phyloP scores from a whole-genome alignment of 352 stramenopile genomes.

The Globisporangium ultimum region DNA sequence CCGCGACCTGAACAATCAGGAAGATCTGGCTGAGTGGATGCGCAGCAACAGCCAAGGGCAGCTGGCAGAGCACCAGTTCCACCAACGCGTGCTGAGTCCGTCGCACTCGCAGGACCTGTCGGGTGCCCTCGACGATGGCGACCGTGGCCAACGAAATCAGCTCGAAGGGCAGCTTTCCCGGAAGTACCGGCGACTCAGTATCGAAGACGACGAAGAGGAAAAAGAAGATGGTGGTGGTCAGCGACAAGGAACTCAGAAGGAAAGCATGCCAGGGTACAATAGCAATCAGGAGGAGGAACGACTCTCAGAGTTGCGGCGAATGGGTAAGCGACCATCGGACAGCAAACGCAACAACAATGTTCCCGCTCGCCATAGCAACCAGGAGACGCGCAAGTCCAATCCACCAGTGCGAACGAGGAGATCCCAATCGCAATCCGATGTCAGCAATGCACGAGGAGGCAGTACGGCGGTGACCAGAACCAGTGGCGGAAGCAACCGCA shows the following conservation, averaged over 20 bases:
- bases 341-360: conserved; percentile 2
- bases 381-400: conserved; percentile 9
- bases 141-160: conserved; percentile 4
- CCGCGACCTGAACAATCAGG: conserved; percentile 68
- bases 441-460: conserved; percentile 27
- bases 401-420: conserved; percentile 15
- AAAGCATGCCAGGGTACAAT: conserved; percentile 7
- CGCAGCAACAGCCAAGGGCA: conserved; percentile 33
- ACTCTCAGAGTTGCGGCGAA: conserved; percentile 29
- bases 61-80: conserved; percentile 22
- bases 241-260: conserved; percentile 23
- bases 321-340: conserved; percentile 11
- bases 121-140: conserved; percentile 33
- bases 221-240: conserved; percentile 38
- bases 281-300: conserved; percentile 30
- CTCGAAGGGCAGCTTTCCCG: conserved; percentile 32
- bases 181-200: conserved; percentile 53
- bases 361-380: conserved; percentile 8
- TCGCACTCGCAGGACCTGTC: conserved; percentile 68
- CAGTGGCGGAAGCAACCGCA: conserved; percentile 10
- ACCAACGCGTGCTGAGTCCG: conserved; percentile 47
- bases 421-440: conserved; percentile 44
- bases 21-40: conserved; percentile 82
- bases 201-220: conserved; percentile 73
- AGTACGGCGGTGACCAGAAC: conserved; percentile 9